A percentile compares a stretch with the other conserved stretches of the same genome.
Evolutionary conservation across 1,284 basidiomycete species (phyloP).

Genomic region (Trichosporon coremiiforme): DNA sequence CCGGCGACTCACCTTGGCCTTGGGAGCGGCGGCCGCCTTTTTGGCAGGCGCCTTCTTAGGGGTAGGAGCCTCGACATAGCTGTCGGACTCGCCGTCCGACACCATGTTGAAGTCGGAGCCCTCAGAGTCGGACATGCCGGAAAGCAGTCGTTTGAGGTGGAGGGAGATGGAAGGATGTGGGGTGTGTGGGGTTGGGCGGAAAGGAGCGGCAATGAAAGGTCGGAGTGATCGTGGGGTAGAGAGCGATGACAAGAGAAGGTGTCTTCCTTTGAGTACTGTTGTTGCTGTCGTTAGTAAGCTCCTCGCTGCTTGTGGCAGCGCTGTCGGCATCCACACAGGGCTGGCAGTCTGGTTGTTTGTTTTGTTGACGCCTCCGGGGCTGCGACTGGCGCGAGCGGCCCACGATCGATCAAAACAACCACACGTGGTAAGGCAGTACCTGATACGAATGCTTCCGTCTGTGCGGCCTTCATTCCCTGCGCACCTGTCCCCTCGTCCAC

Average conservation of each 20-base stretch:
- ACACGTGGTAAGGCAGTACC: not conserved
- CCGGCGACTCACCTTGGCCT: slow-evolving; percentile 38
- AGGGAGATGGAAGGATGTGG: not conserved
- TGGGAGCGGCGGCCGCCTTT: slow-evolving; percentile 38
- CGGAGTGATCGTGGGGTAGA: not conserved
- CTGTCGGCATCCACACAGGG: slow-evolving; percentile 14
- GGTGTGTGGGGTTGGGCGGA: not conserved
- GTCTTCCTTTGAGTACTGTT: slow-evolving; percentile 17
- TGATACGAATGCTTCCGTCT: slow-evolving; percentile 1
- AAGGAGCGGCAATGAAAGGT: not conserved
- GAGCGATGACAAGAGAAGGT: slow-evolving; percentile 3
- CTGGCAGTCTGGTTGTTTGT: not conserved
- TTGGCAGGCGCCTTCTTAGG: slow-evolving; percentile 40
- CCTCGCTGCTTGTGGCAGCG: not conserved
- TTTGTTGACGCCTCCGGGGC: slow-evolving; percentile 12
- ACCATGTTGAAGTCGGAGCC: slow-evolving; percentile 40
- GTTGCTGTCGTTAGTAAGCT: slow-evolving; percentile 17
- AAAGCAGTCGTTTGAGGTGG: slow-evolving; percentile 18
- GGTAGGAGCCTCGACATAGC: slow-evolving; percentile 35
- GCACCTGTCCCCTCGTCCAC: not conserved
- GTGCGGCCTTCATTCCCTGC: not conserved
- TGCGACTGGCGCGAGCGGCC: slow-evolving; percentile 1
- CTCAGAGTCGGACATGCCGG: slow-evolving; percentile 53
- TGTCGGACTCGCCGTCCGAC: slow-evolving; percentile 50
- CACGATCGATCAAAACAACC: slow-evolving; percentile 20